Evolutionary conservation across 116 monocot species (phyloP).

Genomic region (Zostera marina): DNA sequence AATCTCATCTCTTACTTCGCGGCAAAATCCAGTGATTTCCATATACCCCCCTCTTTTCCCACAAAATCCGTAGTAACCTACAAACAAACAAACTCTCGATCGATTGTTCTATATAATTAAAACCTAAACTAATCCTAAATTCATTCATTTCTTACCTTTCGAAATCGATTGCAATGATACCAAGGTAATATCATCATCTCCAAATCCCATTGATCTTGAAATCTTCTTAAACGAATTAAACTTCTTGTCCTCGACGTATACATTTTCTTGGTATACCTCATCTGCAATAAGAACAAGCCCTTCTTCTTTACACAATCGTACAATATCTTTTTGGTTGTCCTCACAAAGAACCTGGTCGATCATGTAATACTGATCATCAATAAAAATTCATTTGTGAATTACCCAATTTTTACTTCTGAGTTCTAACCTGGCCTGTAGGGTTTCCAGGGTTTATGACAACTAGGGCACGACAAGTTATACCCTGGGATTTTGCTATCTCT

Average conservation of each 20-base stretch:
- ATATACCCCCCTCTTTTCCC: slow-evolving; percentile 95
- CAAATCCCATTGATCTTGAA: slow-evolving; percentile 74
- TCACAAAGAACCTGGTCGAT: slow-evolving; percentile 62
- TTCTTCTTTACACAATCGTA: slow-evolving; percentile 80
- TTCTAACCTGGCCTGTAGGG: slow-evolving; percentile 77
- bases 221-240: slow-evolving; percentile 95
- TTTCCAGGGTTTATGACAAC: slow-evolving; percentile 97
- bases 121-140: no score
- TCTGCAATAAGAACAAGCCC: slow-evolving; percentile 93
- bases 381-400: background rate
- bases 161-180: slow-evolving; percentile 90
- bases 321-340: slow-evolving; percentile 62
- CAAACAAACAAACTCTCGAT: background rate
- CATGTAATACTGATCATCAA: no score
- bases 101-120: background rate
- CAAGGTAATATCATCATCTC: slow-evolving; percentile 52
- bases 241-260: slow-evolving; percentile 75
- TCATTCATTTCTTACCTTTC: slow-evolving; percentile 52
- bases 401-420: no score
- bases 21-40: slow-evolving; percentile 75
- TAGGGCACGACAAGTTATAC: slow-evolving; percentile 59
- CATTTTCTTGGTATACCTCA: slow-evolving; percentile 97
- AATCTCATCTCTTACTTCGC: slow-evolving; percentile 75
- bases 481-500: slow-evolving; percentile 56
- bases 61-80: slow-evolving; percentile 89